Base-by-base conservation (phyloP, 2,329 filamentous ascomycete species). In the Coleophoma eucalyptorum region DNA sequence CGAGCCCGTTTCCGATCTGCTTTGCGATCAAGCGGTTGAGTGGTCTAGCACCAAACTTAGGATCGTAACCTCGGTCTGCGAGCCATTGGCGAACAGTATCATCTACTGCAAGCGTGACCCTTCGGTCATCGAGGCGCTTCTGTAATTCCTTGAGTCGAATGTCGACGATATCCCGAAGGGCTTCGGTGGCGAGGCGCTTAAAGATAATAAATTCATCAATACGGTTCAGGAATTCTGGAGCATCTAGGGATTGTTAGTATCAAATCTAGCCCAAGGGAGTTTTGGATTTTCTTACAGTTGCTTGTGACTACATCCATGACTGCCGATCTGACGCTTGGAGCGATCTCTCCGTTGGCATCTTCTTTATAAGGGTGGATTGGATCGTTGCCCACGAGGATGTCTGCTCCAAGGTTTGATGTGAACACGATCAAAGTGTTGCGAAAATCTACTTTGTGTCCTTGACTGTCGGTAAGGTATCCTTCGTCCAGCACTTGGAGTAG, bases 201-300 rank as follows among this genome's bases (percentile, higher is more conserved):
- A 97, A 97, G 64, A 97, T 75, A 67, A 97, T 97, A 73, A 97
- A 97, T 54, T 95, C 93, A 69, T 97, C 93, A 55, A 97, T 90
- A 18, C 94, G 83, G 72, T 99, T 97, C 57, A 97, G 80, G 76
- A 97, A 99, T 67, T 97, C 94, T 3, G 94, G 94, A 5, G 93
- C 84, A 66, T 97, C 58, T 60, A 26, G 34, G 12, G 15, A 11
- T 15, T 35, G 35, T 38, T 38, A 44, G 19, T 56, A 51, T 20
- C 13, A 35, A 12, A 15, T 21, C 31, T 13, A 21, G 15, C 35
- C 26, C 13, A 31, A 32, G 15, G 19, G 5, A 40, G 11, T 19
- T 4, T 4, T 13, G 15, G 5, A 12, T 86, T 1, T 77, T 71
- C 56, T 56, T 51, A 56, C 52, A 86, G 47, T 73, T 76, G 8